Evolutionary conservation across 2,329 filamentous ascomycete genomes (phyloP).

Genomic region (Colletotrichum sp.): DNA sequence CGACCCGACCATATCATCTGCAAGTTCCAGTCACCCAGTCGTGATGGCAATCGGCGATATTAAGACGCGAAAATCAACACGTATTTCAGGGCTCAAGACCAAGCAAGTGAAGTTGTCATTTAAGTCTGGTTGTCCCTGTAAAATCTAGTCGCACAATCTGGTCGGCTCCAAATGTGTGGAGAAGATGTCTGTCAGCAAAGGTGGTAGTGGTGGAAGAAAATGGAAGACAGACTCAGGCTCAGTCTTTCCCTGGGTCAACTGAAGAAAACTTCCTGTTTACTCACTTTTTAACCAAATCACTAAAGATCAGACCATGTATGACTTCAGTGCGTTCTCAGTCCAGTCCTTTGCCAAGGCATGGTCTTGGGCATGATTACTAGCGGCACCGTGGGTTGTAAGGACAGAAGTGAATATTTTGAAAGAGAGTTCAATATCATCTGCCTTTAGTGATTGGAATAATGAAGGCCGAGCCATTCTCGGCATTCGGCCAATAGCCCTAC

Average conservation of each 20-base stretch:
- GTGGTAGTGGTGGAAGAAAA: neutral
- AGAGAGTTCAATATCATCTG: neutral
- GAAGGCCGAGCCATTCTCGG: neutral
- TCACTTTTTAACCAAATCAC: neutral
- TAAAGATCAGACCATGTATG: neutral
- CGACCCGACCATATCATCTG: neutral
- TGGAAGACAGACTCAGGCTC: neutral
- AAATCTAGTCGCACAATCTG: neutral
- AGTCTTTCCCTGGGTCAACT: neutral
- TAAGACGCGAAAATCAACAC: neutral
- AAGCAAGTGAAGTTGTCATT: neutral
- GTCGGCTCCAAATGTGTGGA: neutral
- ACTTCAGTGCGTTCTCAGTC: neutral
- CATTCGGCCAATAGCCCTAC: neutral
- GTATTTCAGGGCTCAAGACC: neutral
- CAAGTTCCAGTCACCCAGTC: neutral
- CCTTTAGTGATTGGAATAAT: neutral
- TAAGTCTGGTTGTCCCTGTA: neutral
- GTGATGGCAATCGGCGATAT: neutral
- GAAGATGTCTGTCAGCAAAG: neutral
- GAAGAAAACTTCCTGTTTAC: rapidly evolving
- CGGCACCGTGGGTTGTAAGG: neutral
- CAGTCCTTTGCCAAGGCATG: neutral
- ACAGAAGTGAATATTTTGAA: neutral
- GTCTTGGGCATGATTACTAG: neutral